phyloP scores from a whole-genome alignment of 179 eudicot species.

The Camellia oleifera region DNA sequence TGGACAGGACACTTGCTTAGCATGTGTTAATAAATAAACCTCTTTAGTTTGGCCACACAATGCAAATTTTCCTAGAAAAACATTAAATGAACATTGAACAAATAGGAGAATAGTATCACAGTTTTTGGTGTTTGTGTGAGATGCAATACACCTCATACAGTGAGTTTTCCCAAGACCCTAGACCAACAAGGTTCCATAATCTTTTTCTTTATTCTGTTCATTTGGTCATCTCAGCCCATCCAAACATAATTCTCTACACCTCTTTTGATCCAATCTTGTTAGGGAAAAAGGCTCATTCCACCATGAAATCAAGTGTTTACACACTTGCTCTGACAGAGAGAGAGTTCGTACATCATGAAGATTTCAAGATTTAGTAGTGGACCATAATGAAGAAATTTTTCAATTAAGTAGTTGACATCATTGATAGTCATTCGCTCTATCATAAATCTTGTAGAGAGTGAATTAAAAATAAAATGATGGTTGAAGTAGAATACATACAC shows the following conservation, averaged over 20 bases:
- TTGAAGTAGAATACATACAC: conserved; percentile 36
- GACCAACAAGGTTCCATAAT: too few species aligned
- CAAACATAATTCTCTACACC: background rate
- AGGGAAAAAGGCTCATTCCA: background rate
- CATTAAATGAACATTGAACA: too few species aligned
- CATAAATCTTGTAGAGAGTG: background rate
- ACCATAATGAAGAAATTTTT: background rate
- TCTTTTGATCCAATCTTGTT: background rate
- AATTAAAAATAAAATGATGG: conserved; percentile 7
- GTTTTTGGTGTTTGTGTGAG: too few species aligned
- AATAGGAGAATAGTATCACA: too few species aligned
- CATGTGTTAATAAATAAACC: too few species aligned
- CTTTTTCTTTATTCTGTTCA: too few species aligned
- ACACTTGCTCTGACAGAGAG: background rate
- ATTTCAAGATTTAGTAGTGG: background rate
- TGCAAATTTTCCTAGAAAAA: too few species aligned
- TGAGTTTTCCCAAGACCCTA: too few species aligned
- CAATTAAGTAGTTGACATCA: background rate
- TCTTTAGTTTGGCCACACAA: too few species aligned
- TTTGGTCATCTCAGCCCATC: background rate
- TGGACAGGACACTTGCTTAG: too few species aligned
- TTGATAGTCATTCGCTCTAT: background rate
- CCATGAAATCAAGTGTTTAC: background rate
- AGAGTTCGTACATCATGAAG: background rate
- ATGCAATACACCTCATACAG: too few species aligned